Base-by-base conservation (phyloP, 2,329 filamentous ascomycete genomes). In the Scortechinia acanthostroma region DNA sequence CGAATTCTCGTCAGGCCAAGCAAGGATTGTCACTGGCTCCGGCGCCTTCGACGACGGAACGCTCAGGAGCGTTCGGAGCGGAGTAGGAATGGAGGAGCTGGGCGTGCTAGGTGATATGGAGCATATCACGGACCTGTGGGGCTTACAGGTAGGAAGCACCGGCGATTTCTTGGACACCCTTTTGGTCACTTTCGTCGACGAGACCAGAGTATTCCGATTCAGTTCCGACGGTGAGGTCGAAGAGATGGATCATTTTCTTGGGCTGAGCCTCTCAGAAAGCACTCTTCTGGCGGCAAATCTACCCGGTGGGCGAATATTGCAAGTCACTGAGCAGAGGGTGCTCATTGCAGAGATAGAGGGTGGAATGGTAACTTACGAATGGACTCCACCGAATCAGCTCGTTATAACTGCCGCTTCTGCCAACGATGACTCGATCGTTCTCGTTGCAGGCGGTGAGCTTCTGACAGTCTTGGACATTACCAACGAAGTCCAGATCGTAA, bases 1-100 rank as follows among this genome's bases (percentile, higher is more conserved):
- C 55, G 88, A 93, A 50, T 98, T 95, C 57, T 95, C 91, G 0
- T 95, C 91, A 1, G 93, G 93, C 0, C 91, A 98, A 63, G 91
- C 93, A 42, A 80, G 91, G 30, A 87, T 98, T 49, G 89, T 98
- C 10, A 91, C 91, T 2, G 91, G 90, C 1, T 96, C 91, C 46
- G 93, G 93, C 21, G 90, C 88, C 0, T 93, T 88, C 58, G 83
- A 87, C 51, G 89, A 95, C 55, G 93, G 93, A 16, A 91, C 86
- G 46, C 66, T 98, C 45, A 76, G 93, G 48, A 95, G 89, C 58
- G 88, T 98, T 19, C 78, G 93, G 45, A 97, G 91, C 59, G 94
- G 93, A 43, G 91, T 98, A 43, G 91, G 91, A 1, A 75, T 97
- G 44, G 89, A 96, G 58, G 89, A 96, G 46, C 67, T 91, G 15